phyloP scores from a whole-genome alignment of 176 grass and related monocot species.

The Rhipidocladum racemiflorum region DNA sequence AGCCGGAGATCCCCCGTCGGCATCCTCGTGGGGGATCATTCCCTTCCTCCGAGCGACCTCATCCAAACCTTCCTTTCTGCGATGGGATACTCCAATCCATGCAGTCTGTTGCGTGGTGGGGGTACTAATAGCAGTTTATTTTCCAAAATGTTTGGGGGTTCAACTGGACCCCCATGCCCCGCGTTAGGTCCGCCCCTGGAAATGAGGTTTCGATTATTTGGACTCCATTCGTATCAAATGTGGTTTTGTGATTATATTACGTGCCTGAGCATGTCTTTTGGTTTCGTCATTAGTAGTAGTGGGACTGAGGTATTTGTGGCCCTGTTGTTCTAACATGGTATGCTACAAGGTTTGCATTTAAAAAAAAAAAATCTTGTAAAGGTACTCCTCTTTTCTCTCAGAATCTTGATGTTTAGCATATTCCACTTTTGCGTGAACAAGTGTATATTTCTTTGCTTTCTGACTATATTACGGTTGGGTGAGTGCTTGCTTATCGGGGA shows the following conservation, averaged over 20 bases:
- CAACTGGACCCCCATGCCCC: too few relatives aligned
- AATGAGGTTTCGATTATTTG: neutral
- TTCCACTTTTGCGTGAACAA: neutral
- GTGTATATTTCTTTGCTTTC: neutral
- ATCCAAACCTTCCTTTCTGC: too few relatives aligned
- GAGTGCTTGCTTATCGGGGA: neutral
- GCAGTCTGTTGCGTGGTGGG: too few relatives aligned
- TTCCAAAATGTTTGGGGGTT: too few relatives aligned
- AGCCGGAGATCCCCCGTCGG: too few relatives aligned
- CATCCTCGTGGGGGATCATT: too few relatives aligned
- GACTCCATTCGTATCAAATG: neutral
- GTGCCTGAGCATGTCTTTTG: neutral
- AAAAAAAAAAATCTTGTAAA: neutral
- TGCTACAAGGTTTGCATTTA: neutral
- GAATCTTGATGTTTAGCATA: neutral
- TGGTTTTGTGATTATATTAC: neutral
- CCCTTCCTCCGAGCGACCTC: too few relatives aligned
- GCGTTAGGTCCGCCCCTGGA: too few relatives aligned
- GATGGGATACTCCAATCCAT: too few relatives aligned
- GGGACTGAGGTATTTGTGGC: neutral
- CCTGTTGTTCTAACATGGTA: constrained; percentile 10
- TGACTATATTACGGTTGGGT: neutral
- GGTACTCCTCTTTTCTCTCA: neutral
- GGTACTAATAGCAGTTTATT: too few relatives aligned
- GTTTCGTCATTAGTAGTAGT: neutral